phyloP scores from a whole-genome alignment of 2,329 filamentous ascomycete species.

The Nothomitra cinnamomea region DNA sequence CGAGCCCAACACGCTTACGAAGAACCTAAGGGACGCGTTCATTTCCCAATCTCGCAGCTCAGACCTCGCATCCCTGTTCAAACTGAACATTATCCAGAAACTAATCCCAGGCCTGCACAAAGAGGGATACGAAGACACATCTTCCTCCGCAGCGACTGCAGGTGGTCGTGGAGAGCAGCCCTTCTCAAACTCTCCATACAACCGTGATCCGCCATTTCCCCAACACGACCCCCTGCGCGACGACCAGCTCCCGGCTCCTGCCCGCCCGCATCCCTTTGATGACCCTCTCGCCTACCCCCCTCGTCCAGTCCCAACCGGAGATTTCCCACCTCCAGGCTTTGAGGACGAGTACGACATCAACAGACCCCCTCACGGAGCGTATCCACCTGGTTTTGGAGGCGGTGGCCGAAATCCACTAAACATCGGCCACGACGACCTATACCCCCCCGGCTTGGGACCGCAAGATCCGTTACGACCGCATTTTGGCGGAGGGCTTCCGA shows the following conservation, averaged over 20 bases:
- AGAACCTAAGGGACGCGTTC: conserved; percentile 42
- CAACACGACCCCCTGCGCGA: conserved; percentile 32
- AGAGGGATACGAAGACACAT: conserved; percentile 48
- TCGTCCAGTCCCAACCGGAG: conserved; percentile 46
- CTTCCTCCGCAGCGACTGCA: conserved; percentile 8
- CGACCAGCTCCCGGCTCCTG: conserved; percentile 40
- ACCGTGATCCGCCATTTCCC: conserved; percentile 19
- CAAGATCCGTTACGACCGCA: conserved; percentile 61
- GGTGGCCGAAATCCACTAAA: conserved; percentile 38
- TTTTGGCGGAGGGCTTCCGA: conserved; percentile 38
- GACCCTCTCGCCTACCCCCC: conserved; percentile 46
- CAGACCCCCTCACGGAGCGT: conserved; percentile 38
- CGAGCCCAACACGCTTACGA: conserved; percentile 6
- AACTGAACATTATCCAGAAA: conserved; percentile 67
- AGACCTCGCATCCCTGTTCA: conserved; percentile 56
- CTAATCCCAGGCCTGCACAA: conserved; percentile 62
- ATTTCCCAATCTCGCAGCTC: conserved; percentile 50
- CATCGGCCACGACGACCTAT: conserved; percentile 73
- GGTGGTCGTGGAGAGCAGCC: conserved; percentile 2
- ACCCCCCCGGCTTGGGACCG: conserved; percentile 73
- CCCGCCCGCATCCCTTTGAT: conserved; percentile 48
- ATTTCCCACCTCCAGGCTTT: conserved; percentile 76
- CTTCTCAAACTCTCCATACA: not conserved
- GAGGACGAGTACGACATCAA: conserved; percentile 85
- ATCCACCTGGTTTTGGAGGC: conserved; percentile 17